phyloP scores from a whole-genome alignment of 257 asterid species.

The Schizonepeta tenuifolia region DNA sequence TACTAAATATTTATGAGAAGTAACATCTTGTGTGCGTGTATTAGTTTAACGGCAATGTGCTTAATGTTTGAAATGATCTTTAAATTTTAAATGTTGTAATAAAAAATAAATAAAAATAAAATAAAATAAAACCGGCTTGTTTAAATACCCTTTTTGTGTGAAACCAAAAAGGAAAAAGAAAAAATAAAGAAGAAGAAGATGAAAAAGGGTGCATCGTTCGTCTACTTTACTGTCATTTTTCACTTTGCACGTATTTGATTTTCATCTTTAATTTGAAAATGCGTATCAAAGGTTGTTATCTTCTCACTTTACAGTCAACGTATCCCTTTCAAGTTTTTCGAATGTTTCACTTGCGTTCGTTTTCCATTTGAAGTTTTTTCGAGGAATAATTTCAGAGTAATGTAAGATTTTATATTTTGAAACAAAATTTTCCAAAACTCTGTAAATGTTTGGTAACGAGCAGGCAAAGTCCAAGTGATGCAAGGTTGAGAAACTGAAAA shows the following conservation, averaged over 20 bases:
- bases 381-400: not conserved
- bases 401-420: not conserved
- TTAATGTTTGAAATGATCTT: too few species aligned
- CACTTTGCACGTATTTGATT: conserved; percentile 23
- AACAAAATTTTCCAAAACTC: not conserved
- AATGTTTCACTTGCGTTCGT: not conserved
- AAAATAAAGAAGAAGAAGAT: not conserved
- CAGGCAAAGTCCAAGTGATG: conserved; percentile 33
- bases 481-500: conserved; percentile 17
- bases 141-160: not conserved
- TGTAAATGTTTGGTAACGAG: not conserved
- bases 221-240: conserved; percentile 24
- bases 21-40: too few species aligned
- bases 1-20: too few species aligned
- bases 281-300: conserved; percentile 12
- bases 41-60: too few species aligned
- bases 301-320: conserved; percentile 18
- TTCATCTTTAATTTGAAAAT: conserved; percentile 36
- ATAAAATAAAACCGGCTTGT: not conserved
- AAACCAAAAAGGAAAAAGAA: not conserved
- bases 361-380: not conserved
- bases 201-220: not conserved
- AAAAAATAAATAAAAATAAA: too few species aligned
- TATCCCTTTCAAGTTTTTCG: not conserved
- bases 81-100: too few species aligned